Percentiles rank a stretch among this genome's conserved stretches.
These are phyloP conservation scores for Rossbeevera mucosa DNA, from an alignment of 768 basidiomycete genomes.

Conservation along the genomic window DNA sequence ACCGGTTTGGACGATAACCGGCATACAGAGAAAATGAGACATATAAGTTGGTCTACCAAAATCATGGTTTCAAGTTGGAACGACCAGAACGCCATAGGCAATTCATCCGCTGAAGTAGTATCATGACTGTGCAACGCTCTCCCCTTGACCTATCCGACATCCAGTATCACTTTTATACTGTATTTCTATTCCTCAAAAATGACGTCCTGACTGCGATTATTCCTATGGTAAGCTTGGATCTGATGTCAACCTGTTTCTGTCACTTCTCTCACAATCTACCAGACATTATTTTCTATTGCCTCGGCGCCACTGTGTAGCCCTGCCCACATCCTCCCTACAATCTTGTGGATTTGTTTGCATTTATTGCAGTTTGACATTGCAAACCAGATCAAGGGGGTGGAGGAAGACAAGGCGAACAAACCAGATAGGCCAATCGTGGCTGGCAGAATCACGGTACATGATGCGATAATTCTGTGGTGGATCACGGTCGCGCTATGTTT, in stretches of 20 bases:
- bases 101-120: not conserved
- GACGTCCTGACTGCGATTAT: constrained; percentile 44
- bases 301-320: constrained; percentile 28
- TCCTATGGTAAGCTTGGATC: constrained; percentile 36
- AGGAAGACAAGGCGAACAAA: constrained; percentile 44
- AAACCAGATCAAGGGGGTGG: constrained; percentile 2
- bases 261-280: not conserved
- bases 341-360: constrained; percentile 44
- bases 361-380: constrained; percentile 39
- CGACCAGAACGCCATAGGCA: not conserved
- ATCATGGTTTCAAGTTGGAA: not conserved
- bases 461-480: constrained; percentile 37
- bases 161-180: constrained; percentile 21
- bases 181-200: constrained; percentile 42
- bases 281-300: not conserved
- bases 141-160: constrained; percentile 4
- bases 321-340: constrained; percentile 20
- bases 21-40: not conserved
- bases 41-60: constrained; percentile 1
- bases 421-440: constrained; percentile 43
- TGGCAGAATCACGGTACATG: constrained; percentile 34
- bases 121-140: constrained; percentile 17
- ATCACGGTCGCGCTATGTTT: constrained; percentile 33
- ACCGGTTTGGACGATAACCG: constrained; percentile 3
- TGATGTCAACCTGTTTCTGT: not conserved